Evolutionary conservation across 164 flowering plant genomes (phyloP).

Genomic region (Aristolochia californica): DNA sequence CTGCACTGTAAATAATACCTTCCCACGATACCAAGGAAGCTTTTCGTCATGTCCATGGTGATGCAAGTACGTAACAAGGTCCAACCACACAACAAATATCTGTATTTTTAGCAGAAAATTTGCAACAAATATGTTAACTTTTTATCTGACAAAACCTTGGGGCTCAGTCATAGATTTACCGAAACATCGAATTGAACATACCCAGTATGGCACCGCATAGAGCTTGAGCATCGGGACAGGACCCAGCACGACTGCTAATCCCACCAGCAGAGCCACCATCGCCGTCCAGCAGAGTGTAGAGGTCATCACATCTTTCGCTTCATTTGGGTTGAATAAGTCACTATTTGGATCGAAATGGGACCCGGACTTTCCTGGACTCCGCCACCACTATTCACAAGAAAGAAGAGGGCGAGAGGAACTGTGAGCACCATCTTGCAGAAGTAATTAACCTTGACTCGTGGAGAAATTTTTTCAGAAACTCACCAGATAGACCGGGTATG

Average conservation of each 20-base stretch:
- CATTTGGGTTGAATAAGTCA: constrained; percentile 60
- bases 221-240: constrained; percentile 66
- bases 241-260: constrained; percentile 47
- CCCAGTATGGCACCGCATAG: constrained; percentile 79
- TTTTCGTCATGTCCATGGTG: constrained; percentile 51
- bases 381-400: constrained; percentile 37
- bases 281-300: constrained; percentile 75
- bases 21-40: constrained; percentile 57
- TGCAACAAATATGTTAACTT: not conserved
- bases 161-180: not conserved
- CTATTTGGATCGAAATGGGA: constrained; percentile 83
- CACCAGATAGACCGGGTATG: constrained; percentile 67
- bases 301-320: constrained; percentile 57
- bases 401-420: not conserved
- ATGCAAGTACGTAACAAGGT: constrained; percentile 50
- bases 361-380: constrained; percentile 95
- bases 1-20: constrained; percentile 24
- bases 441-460: not conserved
- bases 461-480: constrained; percentile 7
- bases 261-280: constrained; percentile 62
- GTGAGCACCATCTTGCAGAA: not conserved
- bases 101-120: constrained; percentile 7
- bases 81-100: constrained; percentile 52
- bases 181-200: constrained; percentile 13
- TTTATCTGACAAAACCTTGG: not conserved